These are phyloP conservation scores for Mycosarcoma maydis DNA, from an alignment of 1,284 basidiomycete genomes.

Conservation along the genomic window DNA sequence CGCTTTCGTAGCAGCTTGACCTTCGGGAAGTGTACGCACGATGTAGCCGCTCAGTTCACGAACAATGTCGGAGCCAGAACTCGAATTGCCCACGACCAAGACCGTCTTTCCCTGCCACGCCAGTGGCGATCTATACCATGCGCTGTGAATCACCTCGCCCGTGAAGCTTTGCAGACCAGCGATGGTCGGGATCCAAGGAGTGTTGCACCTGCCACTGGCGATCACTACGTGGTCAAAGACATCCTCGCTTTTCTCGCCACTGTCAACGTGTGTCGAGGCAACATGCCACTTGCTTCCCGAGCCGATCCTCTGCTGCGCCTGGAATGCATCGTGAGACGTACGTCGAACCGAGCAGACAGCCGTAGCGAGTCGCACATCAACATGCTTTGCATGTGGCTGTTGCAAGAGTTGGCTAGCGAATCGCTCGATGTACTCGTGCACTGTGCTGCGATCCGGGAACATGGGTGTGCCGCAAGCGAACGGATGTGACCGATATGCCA, in stretches of 20 bases:
- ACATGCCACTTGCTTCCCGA: constrained; percentile 54
- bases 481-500: constrained; percentile 64
- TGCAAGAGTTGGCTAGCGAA: constrained; percentile 59
- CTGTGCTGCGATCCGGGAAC: constrained; percentile 46
- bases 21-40: constrained; percentile 36
- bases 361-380: constrained; percentile 66
- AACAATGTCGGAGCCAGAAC: constrained; percentile 71
- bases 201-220: constrained; percentile 70
- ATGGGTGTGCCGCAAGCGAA: constrained; percentile 35
- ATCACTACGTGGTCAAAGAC: constrained; percentile 57
- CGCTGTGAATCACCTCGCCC: constrained; percentile 69
- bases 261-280: neutral
- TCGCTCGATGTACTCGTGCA: constrained; percentile 67
- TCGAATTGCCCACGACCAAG: constrained; percentile 71
- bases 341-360: constrained; percentile 63
- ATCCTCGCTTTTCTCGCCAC: constrained; percentile 8
- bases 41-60: constrained; percentile 68
- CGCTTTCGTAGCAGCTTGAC: constrained; percentile 7
- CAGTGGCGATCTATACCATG: constrained; percentile 69
- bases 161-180: constrained; percentile 67
- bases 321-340: neutral
- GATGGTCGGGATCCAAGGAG: constrained; percentile 69
- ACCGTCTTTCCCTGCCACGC: constrained; percentile 65
- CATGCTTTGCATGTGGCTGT: too few species aligned
- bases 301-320: constrained; percentile 1